Base-by-base conservation (phyloP, 768 basidiomycete species). In the Leccinum disarticulatum region DNA sequence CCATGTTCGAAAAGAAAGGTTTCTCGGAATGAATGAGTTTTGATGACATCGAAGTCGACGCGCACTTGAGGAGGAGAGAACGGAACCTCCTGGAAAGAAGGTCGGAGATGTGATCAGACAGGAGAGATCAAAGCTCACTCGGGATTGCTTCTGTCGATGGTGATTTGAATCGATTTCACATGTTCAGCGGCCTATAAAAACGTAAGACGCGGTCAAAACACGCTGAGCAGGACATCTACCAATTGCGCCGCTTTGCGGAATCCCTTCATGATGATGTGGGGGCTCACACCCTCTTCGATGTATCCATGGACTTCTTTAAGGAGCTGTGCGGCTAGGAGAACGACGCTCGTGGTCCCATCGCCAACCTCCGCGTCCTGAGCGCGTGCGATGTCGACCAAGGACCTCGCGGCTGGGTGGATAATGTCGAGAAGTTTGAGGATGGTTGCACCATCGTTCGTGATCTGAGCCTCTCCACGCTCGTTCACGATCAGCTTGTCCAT, bases 31-130 rank as follows among this genome's bases (percentile, higher is more conserved):
- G 96, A 67, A 99, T 98, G 61, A 98, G 86, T 76, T 98, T 99
- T 61, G 96, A 98, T 15, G 97, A 98, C 96, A 98, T 98, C n/a
- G 97, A 96, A 3, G 97, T 99, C 28, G 95, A 89, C 28, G 97
- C 97, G 75, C 95, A 97, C 80, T 97, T 95, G 66, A 97, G 82
- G 35, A 98, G 84, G 25, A 98, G 87, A 62, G 95, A 92, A 52
- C 88, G 94, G 84, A 98, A 97, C 66, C 86, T 85, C 64, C 96
- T 98, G 66, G 7, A 3, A 55, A 59, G 25, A 54, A 33, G 46
- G 59, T 73, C 46, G 51, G 53, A 57, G 43, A 46, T 57, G 9
- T 17, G 48, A 33, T 27, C 11, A 36, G 30, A 22, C 30, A 65
- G 36, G 59, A 25, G 54, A 25, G 54, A 4, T 53, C 35, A n/a